Base-by-base conservation (phyloP, 106 monocot species). In the Dioscorea dumetorum region DNA sequence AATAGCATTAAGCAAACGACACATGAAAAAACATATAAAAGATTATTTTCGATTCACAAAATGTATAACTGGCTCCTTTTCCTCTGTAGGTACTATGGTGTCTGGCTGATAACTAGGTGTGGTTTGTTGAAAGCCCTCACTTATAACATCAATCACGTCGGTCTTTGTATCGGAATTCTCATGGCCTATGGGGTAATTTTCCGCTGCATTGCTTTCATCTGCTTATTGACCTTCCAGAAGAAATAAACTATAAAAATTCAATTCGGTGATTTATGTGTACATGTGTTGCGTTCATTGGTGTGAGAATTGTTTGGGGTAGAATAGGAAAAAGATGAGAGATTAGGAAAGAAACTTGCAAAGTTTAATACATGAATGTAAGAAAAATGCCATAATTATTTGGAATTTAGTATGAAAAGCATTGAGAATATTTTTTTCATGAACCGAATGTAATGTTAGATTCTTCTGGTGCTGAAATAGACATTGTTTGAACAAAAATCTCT, bases 61-160 rank as follows among this genome's bases (percentile, higher is more conserved):
- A 18, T 56, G 17, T 12, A 65, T 56, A 23, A 13, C 18, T 48
- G 49, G 16, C 21, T 0, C 49, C 34, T 19, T 10, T 22, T 31
- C 53, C 69, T 22, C 24, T 81, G 41, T 82, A 91, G 95, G 76
- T 95, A 91, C 64, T 70, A 83, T 22, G 95, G 95, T 35, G 95
- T 95, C 17, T 95, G 91, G 91, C 60, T 95, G 35, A 76, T 95
- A 22, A 86, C 91, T 60, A 69, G 95, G 22, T 95, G 95, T 34
- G 88, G 83, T 41, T 79, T 83, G 17, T 75, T 95, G 23, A 15
- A 66, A 28, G 70, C 68, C 35, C 82, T 48, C 67, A 70, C 58
- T 19, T 95, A 91, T 62, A 59, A 91, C 69, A 88, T 95, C 54
- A 59, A 70, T 19, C 73, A 88, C 13, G 80, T 76, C 84, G 60